Percentiles rank a stretch among this genome's conserved stretches.
Evolutionary conservation across 2,329 filamentous ascomycete genomes (phyloP).

Genomic region (Uncinocarpus reesii): DNA sequence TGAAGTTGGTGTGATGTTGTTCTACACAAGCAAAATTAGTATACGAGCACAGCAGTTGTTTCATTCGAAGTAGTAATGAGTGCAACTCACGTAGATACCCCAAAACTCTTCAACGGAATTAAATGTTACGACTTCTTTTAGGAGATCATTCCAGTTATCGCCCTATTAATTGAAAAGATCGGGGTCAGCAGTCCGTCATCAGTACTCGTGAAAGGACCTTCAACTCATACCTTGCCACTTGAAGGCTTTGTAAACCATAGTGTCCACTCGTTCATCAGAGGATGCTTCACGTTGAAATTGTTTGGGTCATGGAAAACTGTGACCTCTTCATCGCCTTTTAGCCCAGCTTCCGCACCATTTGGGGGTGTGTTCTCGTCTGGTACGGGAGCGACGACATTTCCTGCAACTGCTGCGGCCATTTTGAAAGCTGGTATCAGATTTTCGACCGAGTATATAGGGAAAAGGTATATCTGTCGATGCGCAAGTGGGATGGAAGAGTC

Average conservation of each 20-base stretch:
- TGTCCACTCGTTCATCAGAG: conserved; percentile 94
- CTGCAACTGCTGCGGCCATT: conserved; percentile 30
- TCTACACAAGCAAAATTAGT: conserved; percentile 46
- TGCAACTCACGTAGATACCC: conserved; percentile 81
- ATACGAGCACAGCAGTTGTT: background rate
- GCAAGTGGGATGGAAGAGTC: conserved; percentile 5
- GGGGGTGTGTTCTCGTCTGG: conserved; percentile 48
- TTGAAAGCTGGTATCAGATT: conserved; percentile 13
- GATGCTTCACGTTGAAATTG: conserved; percentile 99
- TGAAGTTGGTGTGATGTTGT: conserved; percentile 95
- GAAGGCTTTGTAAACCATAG: conserved; percentile 99
- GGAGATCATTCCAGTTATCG: conserved; percentile 95
- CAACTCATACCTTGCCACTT: conserved; percentile 66
- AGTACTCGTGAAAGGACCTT: conserved; percentile 4
- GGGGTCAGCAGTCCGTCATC: background rate
- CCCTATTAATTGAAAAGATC: conserved; percentile 45
- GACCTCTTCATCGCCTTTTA: conserved; percentile 52
- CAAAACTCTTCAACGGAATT: conserved; percentile 99
- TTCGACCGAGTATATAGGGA: background rate
- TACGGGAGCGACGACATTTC: conserved; percentile 28
- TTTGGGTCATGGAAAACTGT: conserved; percentile 98
- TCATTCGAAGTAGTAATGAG: background rate
- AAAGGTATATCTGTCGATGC: background rate
- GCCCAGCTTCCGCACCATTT: conserved; percentile 38
- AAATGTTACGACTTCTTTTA: conserved; percentile 98